A percentile compares a stretch with the other conserved stretches of the same genome.
Conservation (phyloP, 2,329 filamentous ascomycete genomes). For the Ophiostoma piceae region DNA sequence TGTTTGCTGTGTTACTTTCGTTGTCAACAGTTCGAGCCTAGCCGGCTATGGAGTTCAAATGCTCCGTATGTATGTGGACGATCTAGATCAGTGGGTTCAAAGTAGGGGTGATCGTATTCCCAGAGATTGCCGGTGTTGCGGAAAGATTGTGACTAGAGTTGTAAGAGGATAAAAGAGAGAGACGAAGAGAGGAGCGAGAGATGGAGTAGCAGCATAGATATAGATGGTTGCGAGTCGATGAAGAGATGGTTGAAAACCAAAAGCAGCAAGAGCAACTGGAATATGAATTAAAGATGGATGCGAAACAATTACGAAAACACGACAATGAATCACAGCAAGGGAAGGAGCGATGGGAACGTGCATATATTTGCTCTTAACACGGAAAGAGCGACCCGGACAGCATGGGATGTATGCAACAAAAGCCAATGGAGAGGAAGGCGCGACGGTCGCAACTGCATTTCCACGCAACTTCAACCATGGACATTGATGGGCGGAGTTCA, state of each 20-base stretch:
- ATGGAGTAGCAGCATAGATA: not conserved
- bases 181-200: too few species aligned
- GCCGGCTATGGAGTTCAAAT: not conserved
- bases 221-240: too few species aligned
- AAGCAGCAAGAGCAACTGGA: not conserved
- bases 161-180: not conserved
- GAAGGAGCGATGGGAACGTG: not conserved
- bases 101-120: not conserved
- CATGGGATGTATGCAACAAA: not conserved
- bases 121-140: not conserved
- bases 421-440: constrained; percentile 1
- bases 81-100: not conserved
- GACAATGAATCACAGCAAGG: not conserved
- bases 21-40: not conserved
- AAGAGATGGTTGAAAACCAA: not conserved
- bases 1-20: not conserved
- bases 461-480: not conserved
- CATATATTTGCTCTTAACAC: not conserved
- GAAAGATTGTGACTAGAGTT: not conserved
- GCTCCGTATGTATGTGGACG: not conserved
- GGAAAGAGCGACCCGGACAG: not conserved
- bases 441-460: not conserved
- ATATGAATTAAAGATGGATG: not conserved
- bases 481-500: too few species aligned
- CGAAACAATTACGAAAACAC: not conserved